Base-by-base conservation (phyloP, 106 monocot genomes). In the Allium fistulosum region DNA sequence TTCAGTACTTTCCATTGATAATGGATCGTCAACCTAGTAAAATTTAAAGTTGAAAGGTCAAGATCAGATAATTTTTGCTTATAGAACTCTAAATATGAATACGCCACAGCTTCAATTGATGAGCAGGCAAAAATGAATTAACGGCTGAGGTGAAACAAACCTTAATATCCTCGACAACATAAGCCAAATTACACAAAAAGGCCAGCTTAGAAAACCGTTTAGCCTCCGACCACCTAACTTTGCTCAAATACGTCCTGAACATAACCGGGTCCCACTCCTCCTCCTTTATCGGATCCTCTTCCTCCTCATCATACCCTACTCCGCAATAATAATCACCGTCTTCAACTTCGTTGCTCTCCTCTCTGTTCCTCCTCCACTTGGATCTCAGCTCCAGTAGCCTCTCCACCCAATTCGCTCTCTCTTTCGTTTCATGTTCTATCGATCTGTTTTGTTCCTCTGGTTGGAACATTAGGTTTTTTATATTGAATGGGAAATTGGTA, bases 131-230 rank as follows among this genome's bases (percentile, higher is more conserved):
- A 64, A 64, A 2, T 48, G 16, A 63, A 10, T 11, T 0, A 49
- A 64, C 64, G 16, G 10, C 64, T 3, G 48, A 14, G 49, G 15
- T 64, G 3, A 64, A 49, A 28, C 66, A 22, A 4, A 94, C 94
- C 87, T 87, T 84, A 71, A 94, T 80, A 11, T 87, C 80, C 15
- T 82, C 79, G 26, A 94, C 87, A 49, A 64, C 63, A 62, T 94
- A 94, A 5, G 90, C 90, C 77, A 79, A 80, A 85, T 90, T 90
- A 81, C 90, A 94, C 70, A 94, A 90, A 76, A 83, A 85, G 10
- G 90, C 90, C 58, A 94, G 78, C 80, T 85, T 71, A 58, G 82
- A 69, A 68, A 90, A 81, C 66, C 87, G 77, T 73, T 83, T 79
- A 11, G 82, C 79, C 51, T 87, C 90, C 64, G 69, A 48, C 80